These are phyloP conservation scores for Pseudohalonectria lignicola DNA, from an alignment of 2,329 filamentous ascomycete genomes.

Conservation along the genomic window DNA sequence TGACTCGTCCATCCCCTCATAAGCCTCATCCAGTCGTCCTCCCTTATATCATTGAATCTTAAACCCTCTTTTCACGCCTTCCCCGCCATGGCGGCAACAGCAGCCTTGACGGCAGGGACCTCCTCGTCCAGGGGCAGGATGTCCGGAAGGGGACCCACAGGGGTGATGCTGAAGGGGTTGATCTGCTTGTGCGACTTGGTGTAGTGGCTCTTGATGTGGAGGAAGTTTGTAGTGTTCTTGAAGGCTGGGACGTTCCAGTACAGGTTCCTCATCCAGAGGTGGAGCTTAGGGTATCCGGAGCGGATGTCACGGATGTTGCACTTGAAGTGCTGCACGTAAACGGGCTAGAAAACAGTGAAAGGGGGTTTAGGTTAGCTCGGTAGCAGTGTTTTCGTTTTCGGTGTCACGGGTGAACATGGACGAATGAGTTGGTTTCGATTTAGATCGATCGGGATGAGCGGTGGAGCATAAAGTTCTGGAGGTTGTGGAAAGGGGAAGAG, in stretches of 20 bases:
- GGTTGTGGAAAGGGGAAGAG: neutral
- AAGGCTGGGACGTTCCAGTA: conserved; percentile 82
- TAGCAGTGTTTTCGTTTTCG: neutral
- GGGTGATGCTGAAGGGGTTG: conserved; percentile 65
- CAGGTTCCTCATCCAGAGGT: conserved; percentile 70
- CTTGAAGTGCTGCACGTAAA: conserved; percentile 83
- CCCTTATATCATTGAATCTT: no score
- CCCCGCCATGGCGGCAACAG: conserved; percentile 1
- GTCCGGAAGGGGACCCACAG: conserved; percentile 73
- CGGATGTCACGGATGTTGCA: conserved; percentile 81
- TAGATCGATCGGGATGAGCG: no score
- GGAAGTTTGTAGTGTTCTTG: conserved; percentile 73
- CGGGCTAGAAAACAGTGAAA: no score
- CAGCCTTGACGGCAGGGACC: conserved; percentile 44
- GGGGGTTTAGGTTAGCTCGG: no score
- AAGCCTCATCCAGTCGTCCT: no score
- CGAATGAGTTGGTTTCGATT: no score
- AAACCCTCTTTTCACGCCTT: no score
- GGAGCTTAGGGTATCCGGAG: conserved; percentile 68
- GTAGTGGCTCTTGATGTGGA: conserved; percentile 83
- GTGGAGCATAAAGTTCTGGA: no score
- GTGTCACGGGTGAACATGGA: no score
- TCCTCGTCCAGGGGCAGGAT: conserved; percentile 71
- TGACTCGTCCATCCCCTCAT: no score
- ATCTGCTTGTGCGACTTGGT: conserved; percentile 53